A percentile compares a stretch with the other conserved stretches of the same genome.
Evolutionary conservation across 148 eudicot genomes (phyloP).

Genomic region (Dysphania ambrosioides): DNA sequence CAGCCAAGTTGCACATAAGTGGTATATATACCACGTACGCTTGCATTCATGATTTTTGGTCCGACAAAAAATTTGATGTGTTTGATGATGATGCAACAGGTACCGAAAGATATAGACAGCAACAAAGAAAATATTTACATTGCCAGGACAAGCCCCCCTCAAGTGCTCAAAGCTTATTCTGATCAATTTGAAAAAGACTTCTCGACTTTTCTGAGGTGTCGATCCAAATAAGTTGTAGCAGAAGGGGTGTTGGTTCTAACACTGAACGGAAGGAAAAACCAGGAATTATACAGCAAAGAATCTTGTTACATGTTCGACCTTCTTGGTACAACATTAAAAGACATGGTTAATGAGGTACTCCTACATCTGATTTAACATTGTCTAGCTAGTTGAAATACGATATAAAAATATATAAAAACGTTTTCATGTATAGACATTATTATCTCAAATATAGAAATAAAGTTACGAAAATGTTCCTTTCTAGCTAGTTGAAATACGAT

Average conservation of each 20-base stretch:
- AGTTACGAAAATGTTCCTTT: no score
- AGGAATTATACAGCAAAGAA: constrained; percentile 32
- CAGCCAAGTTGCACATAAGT: no score
- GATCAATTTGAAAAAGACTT: constrained; percentile 54
- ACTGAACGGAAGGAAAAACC: constrained; percentile 38
- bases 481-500: no score
- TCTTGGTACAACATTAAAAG: constrained; percentile 38
- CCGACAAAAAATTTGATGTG: background rate
- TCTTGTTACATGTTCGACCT: constrained; percentile 45
- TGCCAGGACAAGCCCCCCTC: constrained; percentile 39
- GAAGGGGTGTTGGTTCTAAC: constrained; percentile 58
- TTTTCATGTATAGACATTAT: no score
- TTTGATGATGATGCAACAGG: constrained; percentile 21
- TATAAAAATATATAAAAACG: no score
- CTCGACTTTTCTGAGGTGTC: constrained; percentile 36
- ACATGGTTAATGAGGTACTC: constrained; percentile 60
- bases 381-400: no score
- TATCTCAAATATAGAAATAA: no score
- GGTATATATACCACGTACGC: no score
- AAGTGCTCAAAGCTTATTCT: constrained; percentile 43
- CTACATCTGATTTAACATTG: no score
- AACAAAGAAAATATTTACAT: constrained; percentile 50
- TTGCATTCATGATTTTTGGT: no score
- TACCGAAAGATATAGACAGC: constrained; percentile 37
- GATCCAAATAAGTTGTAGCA: constrained; percentile 39